Conservation (phyloP, 768 basidiomycete species). For the Hygrophorus pudorinus region DNA sequence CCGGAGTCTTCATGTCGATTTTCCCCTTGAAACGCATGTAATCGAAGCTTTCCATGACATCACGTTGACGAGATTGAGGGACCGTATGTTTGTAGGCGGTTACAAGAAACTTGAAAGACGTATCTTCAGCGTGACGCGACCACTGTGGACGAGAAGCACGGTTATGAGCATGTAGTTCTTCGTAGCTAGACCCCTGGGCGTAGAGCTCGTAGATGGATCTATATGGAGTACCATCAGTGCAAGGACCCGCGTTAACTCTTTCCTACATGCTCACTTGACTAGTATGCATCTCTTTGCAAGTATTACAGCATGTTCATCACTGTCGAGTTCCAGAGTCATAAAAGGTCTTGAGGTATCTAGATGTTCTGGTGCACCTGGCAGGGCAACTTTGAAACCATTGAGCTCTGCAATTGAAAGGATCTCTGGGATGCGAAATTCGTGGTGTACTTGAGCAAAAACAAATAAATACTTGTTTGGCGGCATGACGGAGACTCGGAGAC, state of each 20-base stretch:
- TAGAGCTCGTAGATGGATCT: constrained; percentile 78
- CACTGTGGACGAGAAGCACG: constrained; percentile 36
- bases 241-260: not conserved
- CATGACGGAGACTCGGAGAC: constrained; percentile 5
- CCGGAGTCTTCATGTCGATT: constrained; percentile 74
- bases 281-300: constrained; percentile 73
- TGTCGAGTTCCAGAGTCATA: constrained; percentile 58
- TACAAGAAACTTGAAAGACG: constrained; percentile 76
- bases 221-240: constrained; percentile 6
- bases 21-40: constrained; percentile 80
- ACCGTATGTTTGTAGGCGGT: constrained; percentile 69
- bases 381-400: constrained; percentile 48
- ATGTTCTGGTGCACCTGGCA: constrained; percentile 34
- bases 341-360: constrained; percentile 56
- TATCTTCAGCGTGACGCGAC: constrained; percentile 48
- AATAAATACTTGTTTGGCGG: constrained; percentile 39
- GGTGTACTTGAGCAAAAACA: constrained; percentile 73
- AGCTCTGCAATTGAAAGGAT: constrained; percentile 69
- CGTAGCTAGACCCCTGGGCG: constrained; percentile 59
- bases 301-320: constrained; percentile 63
- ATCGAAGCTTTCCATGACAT: constrained; percentile 67
- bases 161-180: constrained; percentile 54
- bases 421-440: constrained; percentile 79
- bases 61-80: constrained; percentile 51
- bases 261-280: constrained; percentile 51